A percentile compares a stretch with the other conserved stretches of the same genome.
Evolutionary conservation across 1,139 yeast genomes (phyloP).

Genomic region (Eremothecium gossypii): DNA sequence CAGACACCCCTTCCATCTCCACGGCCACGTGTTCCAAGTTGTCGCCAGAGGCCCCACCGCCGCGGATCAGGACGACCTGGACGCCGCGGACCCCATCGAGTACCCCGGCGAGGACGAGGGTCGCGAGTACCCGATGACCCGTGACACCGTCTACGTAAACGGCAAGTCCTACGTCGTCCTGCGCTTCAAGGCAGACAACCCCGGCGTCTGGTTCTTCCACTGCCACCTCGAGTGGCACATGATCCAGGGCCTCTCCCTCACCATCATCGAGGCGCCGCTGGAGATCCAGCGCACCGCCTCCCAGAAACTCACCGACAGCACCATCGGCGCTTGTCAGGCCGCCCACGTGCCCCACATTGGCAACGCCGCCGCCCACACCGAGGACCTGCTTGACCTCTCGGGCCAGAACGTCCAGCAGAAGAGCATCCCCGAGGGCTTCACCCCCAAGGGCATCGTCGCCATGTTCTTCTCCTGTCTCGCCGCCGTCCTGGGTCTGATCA

Average conservation of each 20-base stretch:
- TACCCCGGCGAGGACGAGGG: slow-evolving; percentile 43
- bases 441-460: slow-evolving; percentile 84
- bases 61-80: slow-evolving; percentile 38
- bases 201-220: slow-evolving; percentile 91
- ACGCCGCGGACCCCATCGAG: slow-evolving; percentile 38
- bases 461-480: slow-evolving; percentile 68
- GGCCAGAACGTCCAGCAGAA: slow-evolving; percentile 64
- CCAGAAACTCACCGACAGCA: slow-evolving; percentile 45
- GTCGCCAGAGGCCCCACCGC: slow-evolving; percentile 39
- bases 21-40: slow-evolving; percentile 71
- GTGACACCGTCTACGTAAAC: slow-evolving; percentile 60
- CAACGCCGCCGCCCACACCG: slow-evolving; percentile 78
- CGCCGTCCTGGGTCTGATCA: slow-evolving; percentile 69
- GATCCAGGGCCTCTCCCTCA: slow-evolving; percentile 72
- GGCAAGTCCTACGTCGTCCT: slow-evolving; percentile 63
- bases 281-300: slow-evolving; percentile 44
- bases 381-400: slow-evolving; percentile 48
- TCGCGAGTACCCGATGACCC: slow-evolving; percentile 57
- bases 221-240: slow-evolving; percentile 95
- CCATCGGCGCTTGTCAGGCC: slow-evolving; percentile 49
- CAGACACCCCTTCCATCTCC: slow-evolving; percentile 82
- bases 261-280: slow-evolving; percentile 67
- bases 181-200: slow-evolving; percentile 71
- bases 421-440: slow-evolving; percentile 75
- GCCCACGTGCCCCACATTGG: slow-evolving; percentile 47